A percentile compares a stretch with the other conserved stretches of the same genome.
Conservation (phyloP, 345 rosid species). For the Toxicodendron radicans region DNA sequence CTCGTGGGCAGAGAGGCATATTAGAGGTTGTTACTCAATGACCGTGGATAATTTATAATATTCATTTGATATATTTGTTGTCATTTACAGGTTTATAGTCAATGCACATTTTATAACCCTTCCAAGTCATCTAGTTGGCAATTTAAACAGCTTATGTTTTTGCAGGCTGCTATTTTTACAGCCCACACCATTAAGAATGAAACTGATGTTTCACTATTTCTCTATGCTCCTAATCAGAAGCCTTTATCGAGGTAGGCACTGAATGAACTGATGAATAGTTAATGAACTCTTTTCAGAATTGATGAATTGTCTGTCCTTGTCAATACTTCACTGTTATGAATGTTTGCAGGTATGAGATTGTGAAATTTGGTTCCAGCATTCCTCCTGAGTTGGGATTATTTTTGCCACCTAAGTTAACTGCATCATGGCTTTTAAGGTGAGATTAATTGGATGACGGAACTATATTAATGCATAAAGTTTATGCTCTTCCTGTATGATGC, state of each 20-base stretch:
- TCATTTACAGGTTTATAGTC: not conserved
- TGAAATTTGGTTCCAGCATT: slow-evolving; percentile 43
- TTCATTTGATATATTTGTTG: slow-evolving; percentile 13
- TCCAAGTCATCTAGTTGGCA: slow-evolving; percentile 6
- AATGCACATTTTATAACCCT: not conserved
- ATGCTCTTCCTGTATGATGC: slow-evolving; percentile 4
- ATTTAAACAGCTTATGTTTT: slow-evolving; percentile 19
- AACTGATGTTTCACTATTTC: slow-evolving; percentile 57
- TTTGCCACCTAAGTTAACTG: slow-evolving; percentile 63
- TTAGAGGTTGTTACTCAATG: slow-evolving; percentile 65
- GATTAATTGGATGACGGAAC: slow-evolving; percentile 12
- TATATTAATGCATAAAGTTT: slow-evolving; percentile 9
- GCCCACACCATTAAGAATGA: slow-evolving; percentile 74
- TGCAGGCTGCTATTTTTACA: slow-evolving; percentile 81
- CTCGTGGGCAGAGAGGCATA: slow-evolving; percentile 79
- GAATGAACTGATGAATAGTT: slow-evolving; percentile 15
- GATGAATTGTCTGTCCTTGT: slow-evolving; percentile 14
- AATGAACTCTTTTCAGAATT: slow-evolving; percentile 19
- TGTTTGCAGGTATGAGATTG: slow-evolving; percentile 63
- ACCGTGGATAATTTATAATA: not conserved
- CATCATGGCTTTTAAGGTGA: slow-evolving; percentile 83
- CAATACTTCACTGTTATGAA: slow-evolving; percentile 20
- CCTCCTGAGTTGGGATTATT: slow-evolving; percentile 67
- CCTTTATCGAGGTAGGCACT: slow-evolving; percentile 57
- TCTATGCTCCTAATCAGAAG: slow-evolving; percentile 60